Base-by-base conservation (phyloP, 371 early-diverging fungal genomes). In the Gilbertella persicaria region DNA sequence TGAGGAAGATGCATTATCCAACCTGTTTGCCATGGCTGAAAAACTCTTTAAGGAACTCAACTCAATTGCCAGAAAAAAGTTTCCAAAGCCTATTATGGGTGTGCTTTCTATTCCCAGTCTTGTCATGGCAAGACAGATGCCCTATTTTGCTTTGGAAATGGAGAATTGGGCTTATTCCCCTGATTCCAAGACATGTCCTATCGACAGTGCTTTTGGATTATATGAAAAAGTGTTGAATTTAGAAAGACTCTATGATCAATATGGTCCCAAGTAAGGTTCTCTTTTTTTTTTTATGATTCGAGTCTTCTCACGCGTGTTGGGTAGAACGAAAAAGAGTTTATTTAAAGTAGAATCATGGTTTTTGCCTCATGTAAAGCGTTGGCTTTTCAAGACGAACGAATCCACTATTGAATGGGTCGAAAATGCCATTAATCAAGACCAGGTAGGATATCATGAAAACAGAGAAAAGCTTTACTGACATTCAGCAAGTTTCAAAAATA, bases 291-390 rank as follows among this genome's bases (percentile, higher is more conserved):
- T 25, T 14, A 29, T 35, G 7, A 19, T 25, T 45, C 41, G 14
- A 21, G 6, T 23, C 10, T 33, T 3, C 33, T 33, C 13, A 6
- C 10, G 8, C 13, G 8, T 28, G 28, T 33, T 33, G 29, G 21
- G 25, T 48, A 63, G 63, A 7, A 40, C 44, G 40, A 55, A 58
- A 45, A 49, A 45, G 19, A 61, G 66, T 35, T 14, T 76, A 13
- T 74, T 83, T 24, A 75, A 76, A 17, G 69, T 79, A 16, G 79
- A 78, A 21, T 69, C 65, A 4, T 84, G 84, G 84, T 84, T 84
- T 50, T 55, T 67, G 26, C 69, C 71, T 5, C 75, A 80, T 46
- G 79, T 84, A 0, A 66, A 64, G 23, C 73, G 76, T 37, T 82
- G 79, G 68, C 29, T 83, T 9, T 67, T 66, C 9, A 67, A 65